Evolutionary conservation across 306 rosid genomes (phyloP).

Genomic region (Medicago ruthenica): DNA sequence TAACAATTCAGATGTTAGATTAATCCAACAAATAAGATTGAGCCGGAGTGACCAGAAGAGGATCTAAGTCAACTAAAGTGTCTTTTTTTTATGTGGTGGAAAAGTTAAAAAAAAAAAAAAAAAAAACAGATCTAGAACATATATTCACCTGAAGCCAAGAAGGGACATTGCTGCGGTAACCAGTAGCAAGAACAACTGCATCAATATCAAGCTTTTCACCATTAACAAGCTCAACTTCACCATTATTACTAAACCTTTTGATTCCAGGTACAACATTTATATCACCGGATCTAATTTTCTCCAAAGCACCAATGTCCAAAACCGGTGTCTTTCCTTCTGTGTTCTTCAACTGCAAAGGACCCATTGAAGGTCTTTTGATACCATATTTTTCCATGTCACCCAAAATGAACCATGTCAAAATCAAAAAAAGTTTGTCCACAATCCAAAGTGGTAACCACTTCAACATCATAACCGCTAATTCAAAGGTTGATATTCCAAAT

Average conservation of each 20-base stretch:
- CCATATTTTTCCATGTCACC: constrained; percentile 78
- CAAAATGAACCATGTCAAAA: constrained; percentile 69
- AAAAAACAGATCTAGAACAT: constrained; percentile 10
- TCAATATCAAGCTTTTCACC: constrained; percentile 70
- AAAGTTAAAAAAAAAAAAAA: constrained; percentile 20
- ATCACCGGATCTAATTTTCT: constrained; percentile 79
- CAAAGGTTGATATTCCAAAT: constrained; percentile 78
- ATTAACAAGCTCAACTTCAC: constrained; percentile 59
- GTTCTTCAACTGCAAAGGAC: constrained; percentile 83
- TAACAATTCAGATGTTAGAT: too few relatives aligned
- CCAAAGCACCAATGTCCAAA: constrained; percentile 78
- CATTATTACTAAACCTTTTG: constrained; percentile 46
- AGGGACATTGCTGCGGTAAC: constrained; percentile 92
- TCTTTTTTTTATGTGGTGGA: neutral
- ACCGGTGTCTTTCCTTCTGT: constrained; percentile 86
- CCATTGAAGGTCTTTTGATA: constrained; percentile 69
- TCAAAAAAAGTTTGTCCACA: constrained; percentile 69
- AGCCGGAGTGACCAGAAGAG: neutral
- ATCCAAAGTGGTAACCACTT: constrained; percentile 85
- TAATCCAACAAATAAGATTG: neutral
- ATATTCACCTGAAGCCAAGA: constrained; percentile 90
- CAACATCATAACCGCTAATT: constrained; percentile 67
- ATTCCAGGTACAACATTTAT: constrained; percentile 75
- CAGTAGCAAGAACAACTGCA: constrained; percentile 82
- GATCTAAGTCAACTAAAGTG: neutral